Percentiles rank a stretch among this genome's conserved stretches.
Conservation (phyloP, 129 eudicot genomes). For the Dittrichia graveolens region DNA sequence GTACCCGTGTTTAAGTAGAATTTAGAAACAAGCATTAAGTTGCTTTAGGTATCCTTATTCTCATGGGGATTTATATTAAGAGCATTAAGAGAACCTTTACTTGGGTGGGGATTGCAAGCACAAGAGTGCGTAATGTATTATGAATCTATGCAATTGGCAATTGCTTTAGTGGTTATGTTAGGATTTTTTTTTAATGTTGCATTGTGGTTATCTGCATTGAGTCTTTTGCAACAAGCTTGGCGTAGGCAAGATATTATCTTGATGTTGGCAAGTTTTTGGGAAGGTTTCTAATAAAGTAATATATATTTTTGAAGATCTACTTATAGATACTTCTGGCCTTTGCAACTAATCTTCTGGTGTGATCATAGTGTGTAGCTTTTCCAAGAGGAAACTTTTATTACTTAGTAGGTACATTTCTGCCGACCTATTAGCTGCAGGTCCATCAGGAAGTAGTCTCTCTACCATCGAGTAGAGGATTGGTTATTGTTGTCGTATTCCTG, state of each 20-base stretch:
- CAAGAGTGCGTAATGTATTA: neutral
- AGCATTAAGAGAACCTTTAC: neutral
- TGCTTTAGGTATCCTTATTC: neutral
- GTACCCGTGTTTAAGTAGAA: neutral
- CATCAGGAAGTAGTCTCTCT: no score
- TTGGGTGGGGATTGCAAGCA: neutral
- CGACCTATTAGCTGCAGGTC: no score
- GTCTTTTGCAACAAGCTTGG: neutral
- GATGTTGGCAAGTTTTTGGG: neutral
- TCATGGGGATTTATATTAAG: neutral
- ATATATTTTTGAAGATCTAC: neutral
- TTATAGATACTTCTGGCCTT: neutral
- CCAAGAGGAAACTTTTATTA: neutral
- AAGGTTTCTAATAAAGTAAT: neutral
- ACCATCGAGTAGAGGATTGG: no score
- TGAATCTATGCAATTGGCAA: neutral
- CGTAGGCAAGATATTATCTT: neutral
- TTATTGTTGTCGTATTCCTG: no score
- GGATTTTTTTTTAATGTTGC: neutral
- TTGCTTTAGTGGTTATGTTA: neutral
- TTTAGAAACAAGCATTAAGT: neutral
- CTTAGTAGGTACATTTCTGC: no score
- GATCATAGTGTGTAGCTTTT: neutral
- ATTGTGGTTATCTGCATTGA: neutral
- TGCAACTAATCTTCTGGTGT: no score